These are phyloP conservation scores for Paecilomyces sp. DNA, from an alignment of 2,329 filamentous ascomycete genomes.

Conservation along the genomic window DNA sequence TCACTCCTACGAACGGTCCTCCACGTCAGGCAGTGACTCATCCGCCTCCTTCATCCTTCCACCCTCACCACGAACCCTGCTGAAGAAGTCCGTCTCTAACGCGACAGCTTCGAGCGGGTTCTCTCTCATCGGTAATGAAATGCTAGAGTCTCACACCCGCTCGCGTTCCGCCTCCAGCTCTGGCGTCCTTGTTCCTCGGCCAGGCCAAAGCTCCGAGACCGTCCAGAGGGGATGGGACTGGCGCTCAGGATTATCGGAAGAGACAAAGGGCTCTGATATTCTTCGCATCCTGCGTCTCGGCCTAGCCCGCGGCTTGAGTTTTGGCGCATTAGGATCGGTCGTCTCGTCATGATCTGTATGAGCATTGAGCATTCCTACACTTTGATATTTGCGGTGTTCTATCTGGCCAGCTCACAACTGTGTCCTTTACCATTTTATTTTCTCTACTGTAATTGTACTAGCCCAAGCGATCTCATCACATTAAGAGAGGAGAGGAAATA, in stretches of 20 bases:
- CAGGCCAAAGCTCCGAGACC: conserved; percentile 13
- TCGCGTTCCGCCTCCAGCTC: conserved; percentile 34
- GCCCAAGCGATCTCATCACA: background rate
- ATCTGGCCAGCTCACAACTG: background rate
- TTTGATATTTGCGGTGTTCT: background rate
- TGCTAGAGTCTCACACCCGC: conserved; percentile 48
- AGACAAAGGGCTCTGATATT: conserved; percentile 61
- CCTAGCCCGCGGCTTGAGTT: conserved; percentile 62
- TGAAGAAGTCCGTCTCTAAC: conserved; percentile 56
- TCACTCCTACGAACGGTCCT: conserved; percentile 45
- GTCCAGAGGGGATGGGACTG: conserved; percentile 65
- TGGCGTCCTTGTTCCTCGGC: conserved; percentile 38
- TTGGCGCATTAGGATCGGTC: conserved; percentile 23
- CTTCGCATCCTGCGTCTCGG: conserved; percentile 64
- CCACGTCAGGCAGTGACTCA: conserved; percentile 4
- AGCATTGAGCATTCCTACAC: background rate
- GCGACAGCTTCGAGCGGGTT: conserved; percentile 54
- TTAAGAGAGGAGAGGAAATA: background rate
- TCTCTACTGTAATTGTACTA: background rate
- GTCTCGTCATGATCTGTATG: background rate
- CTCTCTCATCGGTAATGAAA: conserved; percentile 65
- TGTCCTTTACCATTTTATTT: background rate
- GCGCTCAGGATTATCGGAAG: conserved; percentile 51
- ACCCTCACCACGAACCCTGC: conserved; percentile 56
- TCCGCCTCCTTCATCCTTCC: conserved; percentile 16